These are phyloP conservation scores for Pythium folliculosum DNA, from an alignment of 352 stramenopile species.

Conservation along the genomic window DNA sequence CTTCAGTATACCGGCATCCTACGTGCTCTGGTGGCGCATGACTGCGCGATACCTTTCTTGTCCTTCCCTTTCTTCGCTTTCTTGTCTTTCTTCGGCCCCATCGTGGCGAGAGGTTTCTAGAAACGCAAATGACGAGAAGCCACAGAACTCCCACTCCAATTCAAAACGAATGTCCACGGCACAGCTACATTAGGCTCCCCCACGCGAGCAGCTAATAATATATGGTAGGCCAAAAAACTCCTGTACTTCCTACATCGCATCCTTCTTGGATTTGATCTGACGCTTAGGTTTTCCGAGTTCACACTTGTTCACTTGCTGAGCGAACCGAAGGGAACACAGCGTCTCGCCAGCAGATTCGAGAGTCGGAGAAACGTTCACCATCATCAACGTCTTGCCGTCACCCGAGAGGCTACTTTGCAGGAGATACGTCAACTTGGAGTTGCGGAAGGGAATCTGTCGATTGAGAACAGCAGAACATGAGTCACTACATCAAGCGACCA, in stretches of 20 bases:
- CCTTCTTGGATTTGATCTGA: constrained; percentile 82
- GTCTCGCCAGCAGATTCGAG: constrained; percentile 94
- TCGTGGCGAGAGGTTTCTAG: not conserved
- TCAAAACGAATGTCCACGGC: not conserved
- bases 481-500: not conserved
- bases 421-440: constrained; percentile 99
- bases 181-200: constrained; percentile 6
- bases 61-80: constrained; percentile 75
- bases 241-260: constrained; percentile 23
- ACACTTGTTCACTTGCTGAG: constrained; percentile 95
- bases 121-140: constrained; percentile 1
- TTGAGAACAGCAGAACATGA: not conserved
- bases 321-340: constrained; percentile 98
- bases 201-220: constrained; percentile 28
- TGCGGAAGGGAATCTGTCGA: constrained; percentile 93
- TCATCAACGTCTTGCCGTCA: constrained; percentile 99
- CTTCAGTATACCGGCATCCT: not conserved
- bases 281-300: constrained; percentile 96
- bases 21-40: not conserved
- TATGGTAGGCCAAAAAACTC: constrained; percentile 10
- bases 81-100: constrained; percentile 79
- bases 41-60: constrained; percentile 56
- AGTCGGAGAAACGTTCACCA: constrained; percentile 97
- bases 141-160: not conserved
- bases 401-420: constrained; percentile 97